These are phyloP conservation scores for Rhodamnia argentea DNA, from an alignment of 345 rosid genomes.

Conservation along the genomic window DNA sequence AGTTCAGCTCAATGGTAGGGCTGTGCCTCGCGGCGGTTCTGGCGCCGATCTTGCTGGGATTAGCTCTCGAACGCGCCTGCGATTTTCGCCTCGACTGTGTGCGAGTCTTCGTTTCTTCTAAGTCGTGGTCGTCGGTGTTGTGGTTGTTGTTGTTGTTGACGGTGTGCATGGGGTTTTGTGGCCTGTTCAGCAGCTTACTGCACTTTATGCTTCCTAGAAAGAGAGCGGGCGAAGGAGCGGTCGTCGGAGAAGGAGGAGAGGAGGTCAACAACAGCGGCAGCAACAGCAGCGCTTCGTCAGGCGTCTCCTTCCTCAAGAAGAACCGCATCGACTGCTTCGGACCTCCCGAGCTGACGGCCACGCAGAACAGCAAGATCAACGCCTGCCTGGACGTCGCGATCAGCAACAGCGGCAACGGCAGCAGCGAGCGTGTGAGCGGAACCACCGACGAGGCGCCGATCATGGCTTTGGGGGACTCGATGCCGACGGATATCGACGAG, in stretches of 20 bases:
- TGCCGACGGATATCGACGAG: slow-evolving; percentile 72
- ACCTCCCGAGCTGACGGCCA: slow-evolving; percentile 11
- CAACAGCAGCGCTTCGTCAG: slow-evolving; percentile 1
- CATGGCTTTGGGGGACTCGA: slow-evolving; percentile 63
- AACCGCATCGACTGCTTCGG: slow-evolving; percentile 27
- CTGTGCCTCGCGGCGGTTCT: background rate
- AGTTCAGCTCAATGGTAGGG: slow-evolving; percentile 10
- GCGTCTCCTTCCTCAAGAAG: slow-evolving; percentile 42
- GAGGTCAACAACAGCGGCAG: background rate
- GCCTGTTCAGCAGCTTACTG: slow-evolving; percentile 41
- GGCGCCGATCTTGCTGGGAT: background rate
- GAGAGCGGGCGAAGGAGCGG: slow-evolving; percentile 46
- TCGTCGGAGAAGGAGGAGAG: slow-evolving; percentile 24
- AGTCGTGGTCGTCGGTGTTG: background rate
- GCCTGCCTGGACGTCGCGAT: slow-evolving; percentile 7
- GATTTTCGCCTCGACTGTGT: background rate
- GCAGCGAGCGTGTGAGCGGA: slow-evolving; percentile 2
- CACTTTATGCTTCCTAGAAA: slow-evolving; percentile 95
- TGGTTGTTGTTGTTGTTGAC: background rate
- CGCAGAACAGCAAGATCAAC: slow-evolving; percentile 2
- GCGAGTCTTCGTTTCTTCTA: background rate
- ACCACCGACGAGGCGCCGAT: slow-evolving; percentile 6
- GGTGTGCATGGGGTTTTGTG: slow-evolving; percentile 11
- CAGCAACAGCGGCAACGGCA: background rate
- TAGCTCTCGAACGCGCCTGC: background rate